A percentile compares a stretch with the other conserved stretches of the same genome.
These are phyloP conservation scores for Eutrema yunnanense DNA, from an alignment of 345 rosid genomes.

Conservation along the genomic window DNA sequence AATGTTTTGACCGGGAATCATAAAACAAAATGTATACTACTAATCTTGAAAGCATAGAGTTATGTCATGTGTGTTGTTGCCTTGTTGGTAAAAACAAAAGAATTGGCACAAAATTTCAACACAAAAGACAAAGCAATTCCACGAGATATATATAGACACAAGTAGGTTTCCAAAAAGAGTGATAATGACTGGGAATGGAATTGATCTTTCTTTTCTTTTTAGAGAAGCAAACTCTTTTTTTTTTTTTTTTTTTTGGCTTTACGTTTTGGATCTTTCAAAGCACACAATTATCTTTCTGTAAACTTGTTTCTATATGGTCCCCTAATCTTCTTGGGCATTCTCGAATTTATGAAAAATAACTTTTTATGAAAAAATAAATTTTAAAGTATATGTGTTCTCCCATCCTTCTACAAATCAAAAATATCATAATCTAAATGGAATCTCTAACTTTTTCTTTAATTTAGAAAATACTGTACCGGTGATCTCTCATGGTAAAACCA, in stretches of 20 bases:
- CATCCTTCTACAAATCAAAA: too few species aligned
- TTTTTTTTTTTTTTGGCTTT: not conserved
- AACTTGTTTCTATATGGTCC: not conserved
- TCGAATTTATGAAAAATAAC: not conserved
- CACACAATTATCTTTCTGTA: not conserved
- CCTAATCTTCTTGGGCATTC: not conserved
- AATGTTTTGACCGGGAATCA: not conserved
- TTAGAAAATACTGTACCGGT: too few species aligned
- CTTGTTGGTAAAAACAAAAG: not conserved
- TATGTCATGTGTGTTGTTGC: not conserved
- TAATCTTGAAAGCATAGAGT: not conserved
- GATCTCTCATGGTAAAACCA: too few species aligned
- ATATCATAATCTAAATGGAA: too few species aligned
- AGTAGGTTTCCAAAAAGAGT: not conserved
- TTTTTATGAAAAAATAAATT: too few species aligned
- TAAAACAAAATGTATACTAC: not conserved
- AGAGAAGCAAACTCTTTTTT: not conserved
- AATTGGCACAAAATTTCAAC: not conserved
- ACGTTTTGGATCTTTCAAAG: not conserved
- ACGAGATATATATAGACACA: not conserved
- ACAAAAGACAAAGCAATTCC: constrained; percentile 2
- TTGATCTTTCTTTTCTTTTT: not conserved
- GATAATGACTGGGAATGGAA: constrained; percentile 9
- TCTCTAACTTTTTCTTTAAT: too few species aligned
- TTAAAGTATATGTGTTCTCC: too few species aligned